phyloP scores from a whole-genome alignment of 257 asterid genomes.

The Capsicum chinense region DNA sequence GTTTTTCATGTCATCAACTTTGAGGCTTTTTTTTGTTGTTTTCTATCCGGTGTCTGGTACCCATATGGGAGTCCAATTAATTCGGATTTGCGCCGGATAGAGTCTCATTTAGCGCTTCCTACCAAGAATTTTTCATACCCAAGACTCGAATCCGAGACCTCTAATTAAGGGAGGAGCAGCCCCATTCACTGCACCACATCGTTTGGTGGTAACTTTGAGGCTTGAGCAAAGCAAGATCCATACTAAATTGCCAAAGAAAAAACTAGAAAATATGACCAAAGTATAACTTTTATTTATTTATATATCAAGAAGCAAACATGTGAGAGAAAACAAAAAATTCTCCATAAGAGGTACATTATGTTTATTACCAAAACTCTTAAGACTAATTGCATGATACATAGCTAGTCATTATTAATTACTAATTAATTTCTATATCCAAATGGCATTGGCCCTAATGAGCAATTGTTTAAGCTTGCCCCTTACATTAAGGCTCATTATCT shows the following conservation, averaged over 20 bases:
- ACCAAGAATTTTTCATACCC: too few relatives aligned
- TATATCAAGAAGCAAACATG: neutral
- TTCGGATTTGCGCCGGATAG: too few relatives aligned
- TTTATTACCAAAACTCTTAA: neutral
- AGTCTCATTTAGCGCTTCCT: too few relatives aligned
- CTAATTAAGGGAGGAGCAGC: too few relatives aligned
- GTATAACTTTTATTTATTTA: neutral
- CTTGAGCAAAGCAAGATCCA: neutral
- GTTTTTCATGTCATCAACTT: neutral
- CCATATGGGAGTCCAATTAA: too few relatives aligned
- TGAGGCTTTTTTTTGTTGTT: too few relatives aligned
- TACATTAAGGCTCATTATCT: conserved; percentile 21
- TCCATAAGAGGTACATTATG: neutral
- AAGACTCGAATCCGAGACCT: too few relatives aligned
- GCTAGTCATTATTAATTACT: neutral
- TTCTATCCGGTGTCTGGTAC: too few relatives aligned
- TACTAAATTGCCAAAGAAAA: neutral
- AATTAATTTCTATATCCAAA: neutral
- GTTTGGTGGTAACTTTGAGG: neutral
- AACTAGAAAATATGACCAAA: neutral
- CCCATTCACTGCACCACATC: too few relatives aligned
- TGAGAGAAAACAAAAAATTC: neutral
- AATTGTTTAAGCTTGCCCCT: neutral
- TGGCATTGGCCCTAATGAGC: neutral
- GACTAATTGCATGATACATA: neutral